A percentile compares a stretch with the other conserved stretches of the same genome.
phyloP scores from a whole-genome alignment of 139 green algal species.

The Micractinium conductrix region DNA sequence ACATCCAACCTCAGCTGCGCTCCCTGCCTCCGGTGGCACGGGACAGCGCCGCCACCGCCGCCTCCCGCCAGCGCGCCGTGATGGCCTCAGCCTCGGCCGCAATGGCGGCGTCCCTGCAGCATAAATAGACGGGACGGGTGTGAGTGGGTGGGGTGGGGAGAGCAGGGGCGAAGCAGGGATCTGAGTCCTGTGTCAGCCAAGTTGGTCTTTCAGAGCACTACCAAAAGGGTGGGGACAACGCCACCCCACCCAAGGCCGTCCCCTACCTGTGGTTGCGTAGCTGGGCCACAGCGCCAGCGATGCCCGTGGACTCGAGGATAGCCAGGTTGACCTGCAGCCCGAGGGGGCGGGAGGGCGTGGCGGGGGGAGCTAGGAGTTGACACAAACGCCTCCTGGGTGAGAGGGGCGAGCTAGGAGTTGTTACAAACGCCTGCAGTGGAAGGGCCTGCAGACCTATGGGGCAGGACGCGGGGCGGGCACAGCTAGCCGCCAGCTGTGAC shows the following conservation, averaged over 20 bases:
- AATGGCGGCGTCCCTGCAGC: not conserved
- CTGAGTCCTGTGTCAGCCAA: no score
- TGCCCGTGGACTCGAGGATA: constrained; percentile 5
- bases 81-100: not conserved
- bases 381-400: not conserved
- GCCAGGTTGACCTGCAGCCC: constrained; percentile 23
- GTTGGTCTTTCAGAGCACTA: no score
- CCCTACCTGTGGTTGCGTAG: constrained; percentile 22
- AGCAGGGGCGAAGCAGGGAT: no score
- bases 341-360: not conserved
- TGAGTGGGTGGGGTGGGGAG: no score
- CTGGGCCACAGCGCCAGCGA: constrained; percentile 18
- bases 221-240: no score
- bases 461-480: not conserved
- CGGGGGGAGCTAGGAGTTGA: not conserved
- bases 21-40: not conserved
- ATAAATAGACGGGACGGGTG: no score
- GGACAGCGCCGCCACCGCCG: not conserved
- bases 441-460: not conserved
- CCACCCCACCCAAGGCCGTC: no score
- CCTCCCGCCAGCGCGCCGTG: not conserved
- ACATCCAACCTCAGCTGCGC: no score
- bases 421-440: not conserved
- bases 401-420: not conserved
- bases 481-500: not conserved